Evolutionary conservation across 2,329 filamentous ascomycete genomes (phyloP).

Genomic region (Colletotrichum truncatum): DNA sequence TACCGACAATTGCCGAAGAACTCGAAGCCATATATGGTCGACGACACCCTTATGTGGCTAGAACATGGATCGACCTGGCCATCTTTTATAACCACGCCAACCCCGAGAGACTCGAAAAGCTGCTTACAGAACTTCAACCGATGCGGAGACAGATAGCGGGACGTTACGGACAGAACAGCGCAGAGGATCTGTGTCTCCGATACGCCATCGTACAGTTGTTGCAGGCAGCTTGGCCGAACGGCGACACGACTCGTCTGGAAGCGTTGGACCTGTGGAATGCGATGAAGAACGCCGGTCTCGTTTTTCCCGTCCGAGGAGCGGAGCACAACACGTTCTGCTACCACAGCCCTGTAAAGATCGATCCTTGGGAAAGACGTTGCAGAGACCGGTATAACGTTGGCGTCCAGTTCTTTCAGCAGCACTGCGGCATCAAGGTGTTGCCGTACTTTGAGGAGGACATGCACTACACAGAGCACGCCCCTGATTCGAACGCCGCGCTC

Average conservation of each 20-base stretch:
- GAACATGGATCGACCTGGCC: slow-evolving; percentile 52
- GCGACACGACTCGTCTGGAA: slow-evolving; percentile 45
- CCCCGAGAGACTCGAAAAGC: slow-evolving; percentile 45
- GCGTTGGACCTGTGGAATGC: slow-evolving; percentile 48
- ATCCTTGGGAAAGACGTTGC: slow-evolving; percentile 54
- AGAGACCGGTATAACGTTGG: slow-evolving; percentile 50
- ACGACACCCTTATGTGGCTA: slow-evolving; percentile 52
- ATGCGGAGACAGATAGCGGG: slow-evolving; percentile 47
- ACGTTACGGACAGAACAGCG: slow-evolving; percentile 40
- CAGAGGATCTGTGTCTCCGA: slow-evolving; percentile 48
- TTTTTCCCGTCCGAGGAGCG: slow-evolving; percentile 47
- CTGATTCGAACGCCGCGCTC: slow-evolving; percentile 35
- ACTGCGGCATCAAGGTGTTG: slow-evolving; percentile 46
- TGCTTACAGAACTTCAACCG: slow-evolving; percentile 47
- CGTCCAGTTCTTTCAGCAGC: slow-evolving; percentile 47
- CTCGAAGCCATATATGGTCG: slow-evolving; percentile 54
- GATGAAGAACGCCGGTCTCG: slow-evolving; percentile 43
- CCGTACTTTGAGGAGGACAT: slow-evolving; percentile 56
- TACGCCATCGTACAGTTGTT: slow-evolving; percentile 52
- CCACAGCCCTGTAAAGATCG: slow-evolving; percentile 53
- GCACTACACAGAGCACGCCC: slow-evolving; percentile 49
- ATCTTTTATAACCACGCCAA: slow-evolving; percentile 49
- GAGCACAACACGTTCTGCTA: slow-evolving; percentile 52
- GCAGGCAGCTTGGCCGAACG: slow-evolving; percentile 44
- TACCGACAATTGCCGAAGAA: slow-evolving; percentile 52